Conservation (phyloP, 225 moss, liverwort and hornwort genomes). For the Sphagnum tenellum region DNA sequence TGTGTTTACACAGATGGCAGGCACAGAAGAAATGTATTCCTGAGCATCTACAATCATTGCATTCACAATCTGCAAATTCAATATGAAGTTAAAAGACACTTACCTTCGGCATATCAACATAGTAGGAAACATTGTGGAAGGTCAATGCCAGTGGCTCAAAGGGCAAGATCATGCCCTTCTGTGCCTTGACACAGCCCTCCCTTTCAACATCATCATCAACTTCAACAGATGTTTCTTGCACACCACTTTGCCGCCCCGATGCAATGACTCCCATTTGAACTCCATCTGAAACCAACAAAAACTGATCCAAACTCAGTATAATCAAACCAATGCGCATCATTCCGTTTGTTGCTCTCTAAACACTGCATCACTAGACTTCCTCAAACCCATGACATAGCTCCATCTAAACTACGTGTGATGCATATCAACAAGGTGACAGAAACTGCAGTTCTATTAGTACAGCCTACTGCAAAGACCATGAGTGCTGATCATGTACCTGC, state of each 20-base stretch:
- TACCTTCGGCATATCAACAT: slow-evolving; percentile 88
- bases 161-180: slow-evolving; percentile 83
- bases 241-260: slow-evolving; percentile 7
- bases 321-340: too few relatives aligned
- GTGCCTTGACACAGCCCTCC: slow-evolving; percentile 2
- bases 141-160: slow-evolving; percentile 72
- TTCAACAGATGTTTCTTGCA: slow-evolving; percentile 26
- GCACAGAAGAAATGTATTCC: too few relatives aligned
- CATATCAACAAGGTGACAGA: too few relatives aligned
- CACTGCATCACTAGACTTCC: too few relatives aligned
- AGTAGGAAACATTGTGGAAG: slow-evolving; percentile 70
- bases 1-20: too few relatives aligned
- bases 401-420: too few relatives aligned
- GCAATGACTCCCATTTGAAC: slow-evolving; percentile 26
- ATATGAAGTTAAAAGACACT: slow-evolving; percentile 1
- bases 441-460: too few relatives aligned
- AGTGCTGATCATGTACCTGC: background rate
- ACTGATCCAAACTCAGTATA: too few relatives aligned
- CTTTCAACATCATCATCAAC: slow-evolving; percentile 24
- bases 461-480: background rate
- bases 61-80: too few relatives aligned
- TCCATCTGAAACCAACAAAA: slow-evolving; percentile 14
- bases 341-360: too few relatives aligned
- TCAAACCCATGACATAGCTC: too few relatives aligned
- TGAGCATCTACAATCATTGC: too few relatives aligned